Evolutionary conservation across 1,139 yeast genomes (phyloP), one percentile per base, ranked within the genome.

Genomic region (Hansenula lynferdii): DNA sequence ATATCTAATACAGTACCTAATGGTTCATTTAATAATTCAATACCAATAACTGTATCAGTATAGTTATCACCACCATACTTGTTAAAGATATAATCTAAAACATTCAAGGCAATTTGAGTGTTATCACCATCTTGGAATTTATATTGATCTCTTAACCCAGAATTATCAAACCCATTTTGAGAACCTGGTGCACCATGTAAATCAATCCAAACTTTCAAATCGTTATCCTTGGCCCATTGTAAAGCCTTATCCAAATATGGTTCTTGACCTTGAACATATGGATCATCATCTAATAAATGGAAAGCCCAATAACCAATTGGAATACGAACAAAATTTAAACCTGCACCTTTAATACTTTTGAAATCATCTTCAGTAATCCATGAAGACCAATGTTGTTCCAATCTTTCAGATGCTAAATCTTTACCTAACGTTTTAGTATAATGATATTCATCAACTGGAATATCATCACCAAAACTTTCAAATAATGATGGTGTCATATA

Each of bases 221-320:
- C 74, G 50, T 79, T 54, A 17, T 69, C 65, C 40, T 76, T 63
- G 36, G 85, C 78, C 97, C 97, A 90, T 19, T 62, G 71, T 37
- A 90, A 66, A 9, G 96, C 96, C 50, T 70, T 66, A 51, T 85
- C 89, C 44, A 90, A 66, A 59, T 83, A 86, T 15, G 62, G 57
- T 39, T 71, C 77, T 64, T 89, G 97, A 20, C 97, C 97, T 56
- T 77, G 81, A 35, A 86, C 95, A 58, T 86, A 90, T 8, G 97
- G 96, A 58, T 92, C 98, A 43, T 67, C 64, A 17, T 66, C 72
- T 42, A 76, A 65, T 31, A 67, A 63, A 36, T 72, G 63, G 61
- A 85, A 92, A 10, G 97, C 97, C 98, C 98, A 90, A 67, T 90
- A 92, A 8, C 97, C 97, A 45, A 90, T 76, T 21, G 97, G 97